Conservation (phyloP, 2,329 filamentous ascomycete genomes). For the Cladosporium cucumerinum region DNA sequence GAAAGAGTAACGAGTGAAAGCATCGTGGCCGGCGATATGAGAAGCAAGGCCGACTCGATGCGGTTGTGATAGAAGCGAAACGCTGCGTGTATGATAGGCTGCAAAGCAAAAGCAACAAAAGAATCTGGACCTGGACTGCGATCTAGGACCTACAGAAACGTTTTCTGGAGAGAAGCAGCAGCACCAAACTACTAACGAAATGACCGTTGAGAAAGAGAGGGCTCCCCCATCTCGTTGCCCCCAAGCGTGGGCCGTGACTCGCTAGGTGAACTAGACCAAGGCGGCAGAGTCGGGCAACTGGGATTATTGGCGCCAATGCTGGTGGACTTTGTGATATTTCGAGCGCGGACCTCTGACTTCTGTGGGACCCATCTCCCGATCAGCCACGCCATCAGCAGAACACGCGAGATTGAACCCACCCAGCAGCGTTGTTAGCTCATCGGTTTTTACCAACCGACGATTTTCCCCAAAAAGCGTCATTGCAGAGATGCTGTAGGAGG, state of each 20-base stretch:
- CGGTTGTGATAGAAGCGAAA: conserved; percentile 6
- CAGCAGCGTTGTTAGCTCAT: background rate
- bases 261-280: conserved; percentile 12
- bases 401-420: conserved; percentile 2
- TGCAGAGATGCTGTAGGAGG: background rate
- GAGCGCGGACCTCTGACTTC: conserved; percentile 11
- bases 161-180: conserved; percentile 3
- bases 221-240: background rate
- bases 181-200: background rate
- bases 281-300: background rate
- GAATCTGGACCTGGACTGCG: conserved; percentile 6
- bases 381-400: background rate
- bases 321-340: background rate
- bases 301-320: conserved; percentile 11
- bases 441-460: conserved; percentile 1
- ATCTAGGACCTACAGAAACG: conserved; percentile 14
- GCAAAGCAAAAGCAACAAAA: conserved; percentile 11
- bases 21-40: conserved; percentile 11
- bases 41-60: conserved; percentile 3
- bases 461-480: background rate
- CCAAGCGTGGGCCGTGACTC: conserved; percentile 14
- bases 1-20: conserved; percentile 16
- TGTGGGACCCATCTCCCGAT: conserved; percentile 9
- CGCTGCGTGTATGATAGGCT: conserved; percentile 2
- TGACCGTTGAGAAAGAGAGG: conserved; percentile 13